These are phyloP conservation scores for Isabelozyma pseudorhagii DNA, from an alignment of 805 yeast species.

Conservation along the genomic window DNA sequence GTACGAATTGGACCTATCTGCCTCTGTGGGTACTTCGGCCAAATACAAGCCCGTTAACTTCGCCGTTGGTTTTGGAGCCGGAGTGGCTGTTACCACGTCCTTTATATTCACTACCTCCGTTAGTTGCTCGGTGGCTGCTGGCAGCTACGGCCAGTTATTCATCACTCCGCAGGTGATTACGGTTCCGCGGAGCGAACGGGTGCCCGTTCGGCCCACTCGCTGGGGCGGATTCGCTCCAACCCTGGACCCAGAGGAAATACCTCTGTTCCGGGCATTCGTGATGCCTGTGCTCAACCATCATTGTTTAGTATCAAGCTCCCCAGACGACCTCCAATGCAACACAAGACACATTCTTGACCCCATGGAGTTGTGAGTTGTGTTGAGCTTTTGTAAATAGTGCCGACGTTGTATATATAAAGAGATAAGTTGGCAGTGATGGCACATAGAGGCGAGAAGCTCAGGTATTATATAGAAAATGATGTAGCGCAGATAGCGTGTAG, in stretches of 20 bases:
- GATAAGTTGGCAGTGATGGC: too few species aligned
- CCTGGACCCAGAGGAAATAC: not conserved
- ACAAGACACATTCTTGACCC: not conserved
- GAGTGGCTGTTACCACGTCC: constrained; percentile 4
- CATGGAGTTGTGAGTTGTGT: not conserved
- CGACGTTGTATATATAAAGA: too few species aligned
- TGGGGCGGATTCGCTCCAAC: constrained; percentile 4
- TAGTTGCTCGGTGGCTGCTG: constrained; percentile 11
- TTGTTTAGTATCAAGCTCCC: constrained; percentile 5
- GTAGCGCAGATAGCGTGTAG: too few species aligned
- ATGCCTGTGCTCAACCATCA: constrained; percentile 8
- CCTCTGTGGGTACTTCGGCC: not conserved
- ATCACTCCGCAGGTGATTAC: constrained; percentile 9
- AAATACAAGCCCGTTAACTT: not conserved
- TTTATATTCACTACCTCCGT: constrained; percentile 4
- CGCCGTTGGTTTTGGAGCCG: constrained; percentile 2
- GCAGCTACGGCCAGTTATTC: constrained; percentile 12
- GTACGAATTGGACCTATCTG: not conserved
- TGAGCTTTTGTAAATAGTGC: too few species aligned
- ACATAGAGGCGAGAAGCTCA: too few species aligned
- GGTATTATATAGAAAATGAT: too few species aligned
- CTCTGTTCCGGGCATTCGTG: not conserved
- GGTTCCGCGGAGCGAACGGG: constrained; percentile 6
- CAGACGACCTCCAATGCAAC: constrained; percentile 4
- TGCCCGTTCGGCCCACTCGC: constrained; percentile 3